Conservation (phyloP, 225 moss, liverwort and hornwort species). For the Lunularia cruciata region DNA sequence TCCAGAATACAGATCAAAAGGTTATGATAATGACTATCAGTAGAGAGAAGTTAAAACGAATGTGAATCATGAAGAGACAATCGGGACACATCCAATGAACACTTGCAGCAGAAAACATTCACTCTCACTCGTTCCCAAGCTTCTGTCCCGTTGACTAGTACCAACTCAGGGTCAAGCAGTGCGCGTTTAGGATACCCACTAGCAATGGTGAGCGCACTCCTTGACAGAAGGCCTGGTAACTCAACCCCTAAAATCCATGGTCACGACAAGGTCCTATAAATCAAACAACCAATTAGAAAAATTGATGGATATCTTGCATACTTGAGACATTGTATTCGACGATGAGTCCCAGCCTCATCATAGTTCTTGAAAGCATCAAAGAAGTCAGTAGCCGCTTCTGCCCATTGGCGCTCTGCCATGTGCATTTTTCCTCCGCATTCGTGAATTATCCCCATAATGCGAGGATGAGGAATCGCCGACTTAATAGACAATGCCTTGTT, state of each 20-base stretch:
- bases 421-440: slow-evolving; percentile 99
- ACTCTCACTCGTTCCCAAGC: neutral
- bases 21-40: neutral
- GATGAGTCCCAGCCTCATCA: slow-evolving; percentile 98
- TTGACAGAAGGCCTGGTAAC: no score
- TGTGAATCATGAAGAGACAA: neutral
- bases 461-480: slow-evolving; percentile 98
- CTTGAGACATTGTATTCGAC: slow-evolving; percentile 99
- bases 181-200: no score
- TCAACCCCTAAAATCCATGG: no score
- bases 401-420: slow-evolving; percentile 99
- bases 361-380: slow-evolving; percentile 99
- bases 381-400: slow-evolving; percentile 94
- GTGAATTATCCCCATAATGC: slow-evolving; percentile 99
- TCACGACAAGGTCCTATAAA: no score
- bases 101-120: neutral
- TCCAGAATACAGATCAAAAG: neutral
- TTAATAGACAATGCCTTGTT: slow-evolving; percentile 94
- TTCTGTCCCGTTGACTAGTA: neutral
- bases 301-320: slow-evolving; percentile 34
- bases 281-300: neutral
- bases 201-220: neutral
- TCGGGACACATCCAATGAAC: neutral
- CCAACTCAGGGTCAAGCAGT: no score
- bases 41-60: neutral